Percentiles rank a stretch among this genome's conserved stretches.
Evolutionary conservation across 768 basidiomycete genomes (phyloP).

Genomic region (Gymnopilus junonius): DNA sequence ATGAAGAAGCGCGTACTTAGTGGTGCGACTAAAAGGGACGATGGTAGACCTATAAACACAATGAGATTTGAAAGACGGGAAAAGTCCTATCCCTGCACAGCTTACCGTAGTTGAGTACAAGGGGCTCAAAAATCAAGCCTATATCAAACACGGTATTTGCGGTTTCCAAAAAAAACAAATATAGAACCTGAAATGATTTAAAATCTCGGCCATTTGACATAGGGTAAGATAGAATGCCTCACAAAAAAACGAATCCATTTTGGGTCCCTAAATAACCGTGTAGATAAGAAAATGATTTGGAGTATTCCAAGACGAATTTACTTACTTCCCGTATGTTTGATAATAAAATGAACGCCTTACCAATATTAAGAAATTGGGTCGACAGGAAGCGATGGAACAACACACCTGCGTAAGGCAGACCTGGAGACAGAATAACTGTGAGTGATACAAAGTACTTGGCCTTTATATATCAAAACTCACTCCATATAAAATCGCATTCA

Average conservation of each 20-base stretch:
- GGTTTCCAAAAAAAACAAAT: slow-evolving; percentile 40
- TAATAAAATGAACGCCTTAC: slow-evolving; percentile 39
- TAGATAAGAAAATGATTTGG: background rate
- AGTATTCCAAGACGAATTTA: background rate
- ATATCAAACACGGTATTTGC: slow-evolving; percentile 41
- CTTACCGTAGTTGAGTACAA: slow-evolving; percentile 41
- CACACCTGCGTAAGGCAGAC: slow-evolving; percentile 33
- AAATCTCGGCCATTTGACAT: background rate
- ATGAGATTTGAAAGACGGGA: background rate
- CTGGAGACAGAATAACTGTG: slow-evolving; percentile 14
- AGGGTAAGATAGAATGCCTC: background rate
- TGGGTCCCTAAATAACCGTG: slow-evolving; percentile 29
- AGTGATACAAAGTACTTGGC: background rate
- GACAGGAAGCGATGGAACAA: background rate
- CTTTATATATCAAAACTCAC: slow-evolving; percentile 19
- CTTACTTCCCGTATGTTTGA: slow-evolving; percentile 37
- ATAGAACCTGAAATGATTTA: slow-evolving; percentile 27
- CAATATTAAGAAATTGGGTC: background rate
- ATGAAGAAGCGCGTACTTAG: slow-evolving; percentile 24
- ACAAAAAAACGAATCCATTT: slow-evolving; percentile 40
- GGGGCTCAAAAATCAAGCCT: slow-evolving; percentile 43
- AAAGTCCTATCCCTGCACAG: too few relatives aligned
- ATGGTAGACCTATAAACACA: slow-evolving; percentile 17
- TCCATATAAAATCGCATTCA: slow-evolving; percentile 40
- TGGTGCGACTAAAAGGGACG: slow-evolving; percentile 30